Evolutionary conservation across 768 basidiomycete species (phyloP).

Genomic region (Lepiota venenata): DNA sequence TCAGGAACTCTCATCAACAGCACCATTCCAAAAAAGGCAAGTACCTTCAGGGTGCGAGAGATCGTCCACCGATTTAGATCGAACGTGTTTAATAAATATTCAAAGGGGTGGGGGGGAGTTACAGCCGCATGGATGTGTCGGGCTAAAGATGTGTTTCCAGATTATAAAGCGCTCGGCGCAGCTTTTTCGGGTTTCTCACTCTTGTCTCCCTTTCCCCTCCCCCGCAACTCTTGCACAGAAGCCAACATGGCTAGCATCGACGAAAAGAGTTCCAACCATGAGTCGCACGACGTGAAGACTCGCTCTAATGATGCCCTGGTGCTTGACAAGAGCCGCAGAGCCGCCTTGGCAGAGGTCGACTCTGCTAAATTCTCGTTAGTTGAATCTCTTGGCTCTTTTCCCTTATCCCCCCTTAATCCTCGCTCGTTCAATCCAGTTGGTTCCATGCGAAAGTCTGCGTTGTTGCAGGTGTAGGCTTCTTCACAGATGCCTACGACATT

Average conservation of each 20-base stretch:
- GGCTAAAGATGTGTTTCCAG: no score
- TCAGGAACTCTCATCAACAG: conserved; percentile 1
- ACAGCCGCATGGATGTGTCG: neutral
- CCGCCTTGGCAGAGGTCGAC: conserved; percentile 84
- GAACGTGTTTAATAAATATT: conserved; percentile 4
- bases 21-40: neutral
- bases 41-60: no score
- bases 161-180: neutral
- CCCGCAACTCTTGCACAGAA: conserved; percentile 1
- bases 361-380: conserved; percentile 80
- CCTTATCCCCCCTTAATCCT: conserved; percentile 1
- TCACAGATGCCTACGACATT: conserved; percentile 87
- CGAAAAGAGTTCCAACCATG: conserved; percentile 35
- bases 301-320: conserved; percentile 30
- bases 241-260: conserved; percentile 31
- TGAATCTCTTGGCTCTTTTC: neutral
- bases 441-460: conserved; percentile 80
- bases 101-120: neutral
- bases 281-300: conserved; percentile 24
- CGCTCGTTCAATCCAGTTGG: conserved; percentile 43
- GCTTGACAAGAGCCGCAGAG: conserved; percentile 71
- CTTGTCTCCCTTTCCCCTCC: conserved; percentile 1
- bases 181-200: neutral
- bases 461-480: conserved; percentile 83
- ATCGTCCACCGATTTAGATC: neutral